Base-by-base conservation (phyloP, 2,329 filamentous ascomycete genomes). In the Botrytis deweyae region DNA sequence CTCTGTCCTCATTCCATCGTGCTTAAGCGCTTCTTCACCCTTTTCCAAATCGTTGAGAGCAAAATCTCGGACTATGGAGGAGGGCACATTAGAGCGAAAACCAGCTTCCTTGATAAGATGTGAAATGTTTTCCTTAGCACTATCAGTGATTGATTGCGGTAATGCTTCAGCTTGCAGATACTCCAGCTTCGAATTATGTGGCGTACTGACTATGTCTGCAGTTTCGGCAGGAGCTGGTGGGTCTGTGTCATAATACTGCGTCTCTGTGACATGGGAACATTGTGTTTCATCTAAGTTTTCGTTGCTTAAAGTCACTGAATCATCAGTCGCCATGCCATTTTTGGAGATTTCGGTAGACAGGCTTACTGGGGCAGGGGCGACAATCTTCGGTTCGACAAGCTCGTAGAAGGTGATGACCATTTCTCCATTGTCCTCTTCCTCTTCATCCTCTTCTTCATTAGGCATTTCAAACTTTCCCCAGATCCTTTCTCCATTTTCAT, bases 381-480 rank as follows among this genome's bases (percentile, higher is more conserved):
- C 81, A 75, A 95, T 83, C 77, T 90, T 91, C 1, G 91, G 88
- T 58, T 94, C 90, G 55, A 89, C 86, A 80, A 96, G 85, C 36
- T 93, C 90, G 3, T 81, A 80, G 82, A 92, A 91, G 0, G 81
- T 78, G 44, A 94, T 74, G 10, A 85, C 85, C n/a, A 90, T 86
- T 67, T 87, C 84, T 1, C 92, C 92, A 75, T 91, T 86, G 73
- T 91, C 87, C 69, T 85, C 83, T 4, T 82, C 83, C 16, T 84
- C 84, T 22, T 86, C 83, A 0, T 88, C 88, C 20, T 88, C 89
- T 18, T 89, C 88, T 10, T 90, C 87, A 12, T 88, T 88, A 0
- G 91, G 91, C 77, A 90, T 90, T 78, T 97, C 93, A 76, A 97
- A 96, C 74, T 90, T 92, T 75, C 88, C 90, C 78, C 95, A 97